These are phyloP conservation scores for Verticillium nonalfalfae DNA, from an alignment of 2,329 filamentous ascomycete species.

Conservation along the genomic window DNA sequence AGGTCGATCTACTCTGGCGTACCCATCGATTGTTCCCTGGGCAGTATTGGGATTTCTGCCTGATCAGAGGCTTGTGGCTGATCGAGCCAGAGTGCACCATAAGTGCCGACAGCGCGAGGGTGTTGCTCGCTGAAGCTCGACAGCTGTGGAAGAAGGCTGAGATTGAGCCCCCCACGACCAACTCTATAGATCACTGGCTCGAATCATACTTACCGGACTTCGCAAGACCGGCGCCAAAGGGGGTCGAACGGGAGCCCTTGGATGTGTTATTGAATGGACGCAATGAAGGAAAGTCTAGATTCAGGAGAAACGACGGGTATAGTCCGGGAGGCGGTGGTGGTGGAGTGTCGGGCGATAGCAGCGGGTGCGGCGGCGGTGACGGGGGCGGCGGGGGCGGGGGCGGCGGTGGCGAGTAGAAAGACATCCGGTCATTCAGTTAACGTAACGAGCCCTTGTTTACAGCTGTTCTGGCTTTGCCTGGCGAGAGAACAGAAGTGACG, in stretches of 20 bases:
- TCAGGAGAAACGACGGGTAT: background rate
- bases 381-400: conserved; percentile 6
- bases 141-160: conserved; percentile 4
- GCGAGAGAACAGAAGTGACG: too few relatives aligned
- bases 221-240: background rate
- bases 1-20: conserved; percentile 9
- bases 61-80: conserved; percentile 3
- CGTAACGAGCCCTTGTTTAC: too few relatives aligned
- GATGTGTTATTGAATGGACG: background rate
- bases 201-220: conserved; percentile 5
- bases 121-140: background rate
- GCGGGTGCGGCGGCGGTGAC: conserved; percentile 4
- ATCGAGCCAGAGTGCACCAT: conserved; percentile 3
- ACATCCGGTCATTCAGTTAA: too few relatives aligned
- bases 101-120: background rate
- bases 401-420: background rate
- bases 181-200: conserved; percentile 1
- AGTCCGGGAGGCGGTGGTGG: background rate
- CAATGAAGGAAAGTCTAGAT: background rate
- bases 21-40: conserved; percentile 9
- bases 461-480: too few relatives aligned
- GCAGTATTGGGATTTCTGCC: conserved; percentile 8
- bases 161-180: background rate
- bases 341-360: background rate
- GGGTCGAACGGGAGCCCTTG: background rate